phyloP scores from a whole-genome alignment of 495 filamentous ascomycete genomes.

The Neurospora sp. region DNA sequence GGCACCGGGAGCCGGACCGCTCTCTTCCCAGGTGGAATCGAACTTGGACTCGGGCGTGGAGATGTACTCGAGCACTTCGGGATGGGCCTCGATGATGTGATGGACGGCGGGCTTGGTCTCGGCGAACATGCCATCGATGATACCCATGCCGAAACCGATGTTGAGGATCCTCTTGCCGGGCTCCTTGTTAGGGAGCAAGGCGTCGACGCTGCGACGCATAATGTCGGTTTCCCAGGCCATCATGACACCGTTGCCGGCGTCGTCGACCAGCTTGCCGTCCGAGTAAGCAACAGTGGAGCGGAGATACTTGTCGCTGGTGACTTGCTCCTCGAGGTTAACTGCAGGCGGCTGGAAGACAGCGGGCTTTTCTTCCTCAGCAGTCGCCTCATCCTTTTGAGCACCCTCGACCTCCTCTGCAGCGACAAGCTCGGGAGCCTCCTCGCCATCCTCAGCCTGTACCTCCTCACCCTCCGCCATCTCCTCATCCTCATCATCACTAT shows the following conservation, averaged over 20 bases:
- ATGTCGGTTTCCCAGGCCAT: conserved; percentile 91
- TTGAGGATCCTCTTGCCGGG: conserved; percentile 68
- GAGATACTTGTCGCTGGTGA: conserved; percentile 64
- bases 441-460: conserved; percentile 31
- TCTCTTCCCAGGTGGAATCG: conserved; percentile 33
- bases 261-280: conserved; percentile 65
- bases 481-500: conserved; percentile 51
- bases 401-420: conserved; percentile 9
- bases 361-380: conserved; percentile 5
- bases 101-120: conserved; percentile 53
- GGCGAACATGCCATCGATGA: conserved; percentile 79
- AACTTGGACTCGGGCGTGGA: conserved; percentile 31
- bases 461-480: conserved; percentile 35
- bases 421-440: conserved; percentile 24
- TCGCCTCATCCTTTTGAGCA: conserved; percentile 9
- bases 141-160: conserved; percentile 94
- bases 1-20: conserved; percentile 27
- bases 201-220: conserved; percentile 65
- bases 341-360: conserved; percentile 26
- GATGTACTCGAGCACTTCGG: conserved; percentile 65
- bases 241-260: conserved; percentile 83
- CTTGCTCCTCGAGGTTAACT: conserved; percentile 25
- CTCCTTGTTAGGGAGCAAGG: conserved; percentile 25
- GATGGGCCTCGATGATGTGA: conserved; percentile 91
- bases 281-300: conserved; percentile 66